Evolutionary conservation across 108 stramenopile genomes (phyloP).

Genomic region (Chaetoceros muelleri): DNA sequence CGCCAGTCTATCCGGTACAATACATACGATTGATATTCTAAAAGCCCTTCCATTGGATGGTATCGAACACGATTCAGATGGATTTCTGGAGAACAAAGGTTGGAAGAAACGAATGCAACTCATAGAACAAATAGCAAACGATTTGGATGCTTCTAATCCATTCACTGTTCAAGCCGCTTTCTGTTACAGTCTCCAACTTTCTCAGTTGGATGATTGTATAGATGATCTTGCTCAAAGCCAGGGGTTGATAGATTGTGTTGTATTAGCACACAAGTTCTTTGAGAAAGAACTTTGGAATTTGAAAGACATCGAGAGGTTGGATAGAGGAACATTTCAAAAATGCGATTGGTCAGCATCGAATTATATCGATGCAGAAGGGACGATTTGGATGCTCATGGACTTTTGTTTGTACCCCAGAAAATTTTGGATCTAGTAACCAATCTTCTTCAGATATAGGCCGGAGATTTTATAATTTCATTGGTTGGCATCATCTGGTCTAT

Average conservation of each 20-base stretch:
- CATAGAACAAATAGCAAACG: slow-evolving; percentile 43
- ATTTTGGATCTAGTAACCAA: slow-evolving; percentile 3
- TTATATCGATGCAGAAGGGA: slow-evolving; percentile 57
- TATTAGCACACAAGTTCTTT: slow-evolving; percentile 64
- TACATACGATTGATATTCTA: slow-evolving; percentile 17
- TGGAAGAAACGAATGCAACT: slow-evolving; percentile 28
- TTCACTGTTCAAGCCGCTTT: slow-evolving; percentile 52
- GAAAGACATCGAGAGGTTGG: slow-evolving; percentile 33
- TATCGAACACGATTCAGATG: neutral
- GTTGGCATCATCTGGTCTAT: too few species aligned
- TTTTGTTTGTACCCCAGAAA: slow-evolving; percentile 52
- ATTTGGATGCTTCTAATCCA: slow-evolving; percentile 54
- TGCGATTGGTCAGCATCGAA: slow-evolving; percentile 36
- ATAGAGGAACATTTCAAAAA: slow-evolving; percentile 26
- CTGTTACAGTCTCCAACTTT: slow-evolving; percentile 43
- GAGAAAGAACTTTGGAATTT: slow-evolving; percentile 38
- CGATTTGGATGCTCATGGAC: slow-evolving; percentile 66
- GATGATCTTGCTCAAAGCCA: slow-evolving; percentile 48
- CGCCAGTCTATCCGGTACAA: slow-evolving; percentile 15
- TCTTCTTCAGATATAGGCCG: too few species aligned
- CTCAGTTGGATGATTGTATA: slow-evolving; percentile 52
- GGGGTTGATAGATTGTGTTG: slow-evolving; percentile 57
- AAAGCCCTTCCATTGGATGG: slow-evolving; percentile 13
- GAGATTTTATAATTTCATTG: too few species aligned
- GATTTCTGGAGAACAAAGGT: slow-evolving; percentile 7